Percentiles rank a stretch among this genome's conserved stretches.
Evolutionary conservation across 2,329 filamentous ascomycete species (phyloP).

Genomic region (Samsoniella hepiali): DNA sequence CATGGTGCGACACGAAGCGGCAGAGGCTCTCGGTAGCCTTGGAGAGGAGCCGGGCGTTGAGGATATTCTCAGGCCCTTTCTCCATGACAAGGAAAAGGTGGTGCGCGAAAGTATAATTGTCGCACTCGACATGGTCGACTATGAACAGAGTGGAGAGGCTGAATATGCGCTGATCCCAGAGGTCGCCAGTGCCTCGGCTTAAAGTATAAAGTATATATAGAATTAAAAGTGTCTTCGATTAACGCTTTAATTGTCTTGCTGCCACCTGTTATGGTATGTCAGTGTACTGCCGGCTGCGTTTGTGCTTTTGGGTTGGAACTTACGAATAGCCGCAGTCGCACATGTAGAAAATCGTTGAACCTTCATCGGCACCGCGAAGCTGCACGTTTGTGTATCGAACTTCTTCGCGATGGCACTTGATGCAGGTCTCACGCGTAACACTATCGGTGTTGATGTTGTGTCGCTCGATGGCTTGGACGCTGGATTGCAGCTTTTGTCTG

Average conservation of each 20-base stretch:
- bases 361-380: slow-evolving; percentile 89
- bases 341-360: slow-evolving; percentile 84
- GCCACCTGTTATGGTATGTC: slow-evolving; percentile 39
- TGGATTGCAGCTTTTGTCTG: slow-evolving; percentile 77
- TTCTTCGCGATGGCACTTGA: slow-evolving; percentile 75
- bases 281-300: background rate
- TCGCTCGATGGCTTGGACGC: slow-evolving; percentile 74
- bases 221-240: slow-evolving; percentile 7
- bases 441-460: slow-evolving; percentile 75
- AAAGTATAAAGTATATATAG: slow-evolving; percentile 22
- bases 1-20: slow-evolving; percentile 97
- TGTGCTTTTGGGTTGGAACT: slow-evolving; percentile 28
- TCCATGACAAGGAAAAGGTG: slow-evolving; percentile 87
- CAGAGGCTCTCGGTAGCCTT: slow-evolving; percentile 89
- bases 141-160: slow-evolving; percentile 80
- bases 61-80: slow-evolving; percentile 74
- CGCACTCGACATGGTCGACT: slow-evolving; percentile 96
- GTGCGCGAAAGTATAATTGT: slow-evolving; percentile 94
- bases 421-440: slow-evolving; percentile 65
- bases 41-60: slow-evolving; percentile 94
- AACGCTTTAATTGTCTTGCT: slow-evolving; percentile 56
- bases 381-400: slow-evolving; percentile 85
- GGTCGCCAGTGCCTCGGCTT: slow-evolving; percentile 41
- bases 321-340: slow-evolving; percentile 87
- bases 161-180: slow-evolving; percentile 92